These are phyloP conservation scores for Aspergillus sp. DNA, from an alignment of 2,329 filamentous ascomycete genomes.

Conservation along the genomic window DNA sequence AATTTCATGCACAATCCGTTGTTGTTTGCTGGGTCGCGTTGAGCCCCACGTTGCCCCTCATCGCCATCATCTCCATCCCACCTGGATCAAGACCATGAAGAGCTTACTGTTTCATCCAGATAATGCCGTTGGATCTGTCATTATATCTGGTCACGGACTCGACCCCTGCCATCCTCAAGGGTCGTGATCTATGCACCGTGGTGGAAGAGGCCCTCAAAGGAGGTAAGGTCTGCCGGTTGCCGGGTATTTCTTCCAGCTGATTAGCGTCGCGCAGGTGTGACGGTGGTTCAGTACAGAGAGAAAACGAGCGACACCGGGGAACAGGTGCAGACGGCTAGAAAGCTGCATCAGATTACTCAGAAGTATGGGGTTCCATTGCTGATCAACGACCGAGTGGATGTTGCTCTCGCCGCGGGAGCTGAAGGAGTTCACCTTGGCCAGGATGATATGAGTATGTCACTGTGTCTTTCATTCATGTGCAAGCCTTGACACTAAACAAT, in stretches of 20 bases:
- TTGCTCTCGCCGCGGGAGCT: slow-evolving; percentile 78
- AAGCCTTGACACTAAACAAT: slow-evolving; percentile 5
- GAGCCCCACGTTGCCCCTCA: background rate
- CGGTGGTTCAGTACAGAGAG: slow-evolving; percentile 86
- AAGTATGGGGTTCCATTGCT: slow-evolving; percentile 72
- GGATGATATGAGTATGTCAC: slow-evolving; percentile 74
- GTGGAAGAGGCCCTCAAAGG: slow-evolving; percentile 75
- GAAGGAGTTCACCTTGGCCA: slow-evolving; percentile 95
- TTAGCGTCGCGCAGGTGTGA: slow-evolving; percentile 56
- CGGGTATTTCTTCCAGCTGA: slow-evolving; percentile 4
- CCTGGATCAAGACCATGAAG: background rate
- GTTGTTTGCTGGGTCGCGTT: background rate
- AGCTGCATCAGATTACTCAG: slow-evolving; percentile 69
- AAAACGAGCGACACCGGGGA: slow-evolving; percentile 74
- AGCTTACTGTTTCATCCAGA: slow-evolving; percentile 15
- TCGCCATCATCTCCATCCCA: background rate
- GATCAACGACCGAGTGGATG: slow-evolving; percentile 91
- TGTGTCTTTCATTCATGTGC: background rate
- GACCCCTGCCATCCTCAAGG: slow-evolving; percentile 76
- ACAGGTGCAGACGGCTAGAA: slow-evolving; percentile 68
- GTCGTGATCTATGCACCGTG: slow-evolving; percentile 66
- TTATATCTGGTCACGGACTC: slow-evolving; percentile 93
- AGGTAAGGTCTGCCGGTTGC: slow-evolving; percentile 48
- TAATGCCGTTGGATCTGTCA: slow-evolving; percentile 66
- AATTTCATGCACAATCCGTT: background rate